These are phyloP conservation scores for Colletotrichum liriopes DNA, from an alignment of 2,329 filamentous ascomycete genomes.

Conservation along the genomic window DNA sequence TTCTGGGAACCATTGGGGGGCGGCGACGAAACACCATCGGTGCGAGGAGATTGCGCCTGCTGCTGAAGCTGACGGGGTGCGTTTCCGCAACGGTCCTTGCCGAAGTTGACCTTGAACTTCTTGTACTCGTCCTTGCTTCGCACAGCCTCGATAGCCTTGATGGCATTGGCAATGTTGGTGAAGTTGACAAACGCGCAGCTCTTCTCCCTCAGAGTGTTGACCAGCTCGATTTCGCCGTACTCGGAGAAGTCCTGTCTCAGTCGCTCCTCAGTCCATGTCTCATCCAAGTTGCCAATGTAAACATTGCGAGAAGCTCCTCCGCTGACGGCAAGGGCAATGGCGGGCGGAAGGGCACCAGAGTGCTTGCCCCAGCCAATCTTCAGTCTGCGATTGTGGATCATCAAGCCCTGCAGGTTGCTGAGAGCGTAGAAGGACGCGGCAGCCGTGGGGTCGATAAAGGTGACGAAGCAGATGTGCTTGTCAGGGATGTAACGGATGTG, in stretches of 20 bases:
- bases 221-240: constrained; percentile 96
- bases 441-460: constrained; percentile 98
- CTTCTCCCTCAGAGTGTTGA: constrained; percentile 97
- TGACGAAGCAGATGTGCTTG: constrained; percentile 99
- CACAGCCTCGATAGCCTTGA: constrained; percentile 98
- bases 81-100: constrained; percentile 98
- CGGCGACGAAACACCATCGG: constrained; percentile 72
- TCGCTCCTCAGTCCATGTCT: constrained; percentile 97
- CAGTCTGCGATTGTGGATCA: constrained; percentile 98
- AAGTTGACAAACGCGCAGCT: constrained; percentile 99
- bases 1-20: constrained; percentile 73
- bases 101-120: constrained; percentile 99
- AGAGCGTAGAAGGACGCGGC: constrained; percentile 98
- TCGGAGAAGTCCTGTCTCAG: constrained; percentile 97
- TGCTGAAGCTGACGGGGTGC: constrained; percentile 86
- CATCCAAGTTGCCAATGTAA: constrained; percentile 97
- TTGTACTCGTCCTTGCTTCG: constrained; percentile 96
- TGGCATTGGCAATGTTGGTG: constrained; percentile 99
- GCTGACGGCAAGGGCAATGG: constrained; percentile 95
- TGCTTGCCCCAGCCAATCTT: constrained; percentile 99
- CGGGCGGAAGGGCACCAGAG: constrained; percentile 94
- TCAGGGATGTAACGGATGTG: constrained; percentile 99
- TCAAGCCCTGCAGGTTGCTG: constrained; percentile 96
- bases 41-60: constrained; percentile 77
- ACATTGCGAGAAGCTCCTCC: constrained; percentile 98